Evolutionary conservation across 2,329 filamentous ascomycete genomes (phyloP).

Genomic region (Fusarium drepaniforme): DNA sequence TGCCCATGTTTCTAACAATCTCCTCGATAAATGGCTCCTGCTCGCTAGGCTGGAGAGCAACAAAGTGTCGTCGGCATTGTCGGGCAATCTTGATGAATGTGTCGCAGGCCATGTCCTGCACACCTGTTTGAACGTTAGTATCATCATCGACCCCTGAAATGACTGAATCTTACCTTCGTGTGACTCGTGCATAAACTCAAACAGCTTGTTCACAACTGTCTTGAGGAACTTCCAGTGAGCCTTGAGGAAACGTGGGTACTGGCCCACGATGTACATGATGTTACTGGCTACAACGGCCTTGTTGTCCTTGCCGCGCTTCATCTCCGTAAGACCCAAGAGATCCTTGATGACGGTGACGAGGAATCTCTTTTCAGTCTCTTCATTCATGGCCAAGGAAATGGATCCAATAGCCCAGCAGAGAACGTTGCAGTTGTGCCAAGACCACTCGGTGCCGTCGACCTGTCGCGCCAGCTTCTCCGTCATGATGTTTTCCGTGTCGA

Average conservation of each 20-base stretch:
- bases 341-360: slow-evolving; percentile 99
- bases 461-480: slow-evolving; percentile 97
- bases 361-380: slow-evolving; percentile 99
- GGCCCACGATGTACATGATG: slow-evolving; percentile 99
- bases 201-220: slow-evolving; percentile 99
- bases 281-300: slow-evolving; percentile 99
- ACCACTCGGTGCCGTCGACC: slow-evolving; percentile 97
- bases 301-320: slow-evolving; percentile 99
- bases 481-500: slow-evolving; percentile 99
- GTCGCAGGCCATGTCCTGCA: slow-evolving; percentile 99
- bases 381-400: slow-evolving; percentile 98
- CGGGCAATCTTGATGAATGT: slow-evolving; percentile 99
- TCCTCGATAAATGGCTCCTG: slow-evolving; percentile 98
- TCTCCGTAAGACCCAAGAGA: slow-evolving; percentile 93
- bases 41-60: slow-evolving; percentile 94
- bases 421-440: slow-evolving; percentile 99
- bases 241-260: slow-evolving; percentile 98
- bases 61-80: slow-evolving; percentile 97
- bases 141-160: background rate
- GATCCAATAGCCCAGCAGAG: slow-evolving; percentile 99
- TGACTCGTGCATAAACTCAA: slow-evolving; percentile 99
- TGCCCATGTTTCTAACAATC: slow-evolving; percentile 94
- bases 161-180: slow-evolving; percentile 79
- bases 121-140: slow-evolving; percentile 64
- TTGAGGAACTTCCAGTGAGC: slow-evolving; percentile 99